These are phyloP conservation scores for Sodiomyces alkalinus DNA, from an alignment of 2,329 filamentous ascomycete genomes.

Conservation along the genomic window DNA sequence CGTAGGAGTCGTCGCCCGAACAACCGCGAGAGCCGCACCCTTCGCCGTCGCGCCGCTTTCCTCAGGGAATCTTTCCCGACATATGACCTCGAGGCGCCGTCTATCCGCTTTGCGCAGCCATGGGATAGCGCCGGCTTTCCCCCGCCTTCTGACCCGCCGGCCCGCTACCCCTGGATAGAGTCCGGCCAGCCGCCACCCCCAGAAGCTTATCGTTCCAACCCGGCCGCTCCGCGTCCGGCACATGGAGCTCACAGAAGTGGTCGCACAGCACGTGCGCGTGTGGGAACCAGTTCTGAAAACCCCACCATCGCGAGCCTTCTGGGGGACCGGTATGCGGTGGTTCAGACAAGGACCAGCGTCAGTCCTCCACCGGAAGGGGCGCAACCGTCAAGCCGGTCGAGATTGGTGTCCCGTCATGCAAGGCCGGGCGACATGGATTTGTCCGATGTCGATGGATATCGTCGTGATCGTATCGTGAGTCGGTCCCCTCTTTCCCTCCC, in stretches of 20 bases:
- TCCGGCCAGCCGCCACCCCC: slow-evolving; percentile 6
- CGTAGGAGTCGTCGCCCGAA: slow-evolving; percentile 19
- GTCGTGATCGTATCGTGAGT: background rate
- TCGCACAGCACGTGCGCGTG: background rate
- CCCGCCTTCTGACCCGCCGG: slow-evolving; percentile 3
- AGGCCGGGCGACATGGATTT: background rate
- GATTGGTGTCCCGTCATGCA: background rate
- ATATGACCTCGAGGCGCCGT: background rate
- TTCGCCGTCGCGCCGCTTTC: slow-evolving; percentile 12
- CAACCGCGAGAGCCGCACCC: slow-evolving; percentile 16
- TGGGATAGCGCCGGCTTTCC: background rate
- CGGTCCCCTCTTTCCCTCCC: too few relatives aligned
- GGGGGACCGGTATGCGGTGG: background rate
- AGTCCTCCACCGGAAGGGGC: background rate
- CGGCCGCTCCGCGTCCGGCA: background rate
- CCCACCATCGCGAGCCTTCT: background rate
- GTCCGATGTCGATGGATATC: background rate
- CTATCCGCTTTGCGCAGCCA: too few relatives aligned
- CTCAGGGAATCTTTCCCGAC: slow-evolving; percentile 7
- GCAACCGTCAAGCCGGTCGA: background rate
- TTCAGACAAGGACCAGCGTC: background rate
- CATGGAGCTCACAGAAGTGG: too few relatives aligned
- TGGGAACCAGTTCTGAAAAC: background rate
- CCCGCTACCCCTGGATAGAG: slow-evolving; percentile 9
- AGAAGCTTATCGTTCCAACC: slow-evolving; percentile 4